Conservation (phyloP, 2,329 filamentous ascomycete genomes). For the Colletotrichum nymphaeae region DNA sequence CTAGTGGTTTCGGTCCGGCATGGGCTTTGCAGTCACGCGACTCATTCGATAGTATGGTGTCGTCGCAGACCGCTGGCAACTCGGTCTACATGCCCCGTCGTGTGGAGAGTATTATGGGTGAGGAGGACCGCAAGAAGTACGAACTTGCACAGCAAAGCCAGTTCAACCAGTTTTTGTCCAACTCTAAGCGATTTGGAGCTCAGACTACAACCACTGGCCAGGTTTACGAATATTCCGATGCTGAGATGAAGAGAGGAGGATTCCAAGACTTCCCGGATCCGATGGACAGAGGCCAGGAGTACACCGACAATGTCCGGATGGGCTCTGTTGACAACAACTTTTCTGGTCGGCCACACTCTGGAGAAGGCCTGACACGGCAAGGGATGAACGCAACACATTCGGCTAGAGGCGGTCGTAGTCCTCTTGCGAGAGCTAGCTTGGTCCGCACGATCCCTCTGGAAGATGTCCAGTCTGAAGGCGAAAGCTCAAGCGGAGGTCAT, state of each 20-base stretch:
- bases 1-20: constrained; percentile 27
- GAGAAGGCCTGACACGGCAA: constrained; percentile 40
- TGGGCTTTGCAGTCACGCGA: constrained; percentile 58
- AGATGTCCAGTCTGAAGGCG: constrained; percentile 45
- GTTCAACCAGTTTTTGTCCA: constrained; percentile 39
- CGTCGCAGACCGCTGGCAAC: constrained; percentile 65
- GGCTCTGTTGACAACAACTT: constrained; percentile 39
- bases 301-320: constrained; percentile 36
- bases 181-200: constrained; percentile 36
- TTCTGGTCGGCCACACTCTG: constrained; percentile 20
- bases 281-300: constrained; percentile 17
- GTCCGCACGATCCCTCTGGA: constrained; percentile 43
- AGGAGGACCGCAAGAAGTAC: constrained; percentile 81
- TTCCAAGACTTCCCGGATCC: constrained; percentile 15
- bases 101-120: constrained; percentile 81
- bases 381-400: constrained; percentile 35
- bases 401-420: constrained; percentile 49
- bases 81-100: constrained; percentile 75
- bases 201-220: constrained; percentile 51
- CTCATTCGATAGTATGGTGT: constrained; percentile 76
- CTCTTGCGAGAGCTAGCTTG: constrained; percentile 50
- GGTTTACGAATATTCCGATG: constrained; percentile 62
- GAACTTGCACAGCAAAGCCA: constrained; percentile 73
- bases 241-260: constrained; percentile 43
- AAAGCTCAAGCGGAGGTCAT: constrained; percentile 35